Base-by-base conservation (phyloP, 1,284 basidiomycete species). In the Ceratobasidium sp. region DNA sequence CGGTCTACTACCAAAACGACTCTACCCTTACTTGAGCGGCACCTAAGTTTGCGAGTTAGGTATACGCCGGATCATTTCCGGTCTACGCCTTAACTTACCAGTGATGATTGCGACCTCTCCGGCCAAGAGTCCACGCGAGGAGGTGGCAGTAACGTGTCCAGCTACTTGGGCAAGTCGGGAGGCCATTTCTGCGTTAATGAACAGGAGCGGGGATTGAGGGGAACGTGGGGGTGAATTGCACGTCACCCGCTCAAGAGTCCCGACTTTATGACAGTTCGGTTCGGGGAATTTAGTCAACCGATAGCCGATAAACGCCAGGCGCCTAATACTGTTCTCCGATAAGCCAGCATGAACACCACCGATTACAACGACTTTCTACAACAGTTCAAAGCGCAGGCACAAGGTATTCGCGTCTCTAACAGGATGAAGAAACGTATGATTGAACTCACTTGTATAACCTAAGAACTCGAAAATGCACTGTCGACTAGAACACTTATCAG, bases 51-150 rank as follows among this genome's bases (percentile, higher is more conserved):
- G 34, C 21, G 10, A 60, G n/a, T n/a, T n/a, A 74, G 36, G 36
- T 39, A 46, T 30, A 52, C 28, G 18, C 23, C 28, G 73, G 53
- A 72, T 53, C 73, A 48, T 23, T 77, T 75, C 53, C 76, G 8
- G 2, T 28, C 18, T 46, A 50, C n/a, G n/a, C 34, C 12, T 14
- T 18, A 78, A 75, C 85, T 76, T 76, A 88, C 92, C 92, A 73
- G 93, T 95, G 76, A 95, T 88, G 79, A 95, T 93, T 36, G 90
- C 92, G 16, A 94, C 92, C 77, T 94, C 91, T 14, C 88, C 91
- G 6, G 84, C 85, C 57, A 93, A 83, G 58, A 93, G 81, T 1
- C 92, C 92, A 23, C 89, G 85, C 23, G 85, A 81, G 74, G 87
- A 79, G 18, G 85, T 79, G 77, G 86, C 88, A 28, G 86, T 85